phyloP scores from a whole-genome alignment of 2,329 filamentous ascomycete genomes.

The Colletotrichum tofieldiae region DNA sequence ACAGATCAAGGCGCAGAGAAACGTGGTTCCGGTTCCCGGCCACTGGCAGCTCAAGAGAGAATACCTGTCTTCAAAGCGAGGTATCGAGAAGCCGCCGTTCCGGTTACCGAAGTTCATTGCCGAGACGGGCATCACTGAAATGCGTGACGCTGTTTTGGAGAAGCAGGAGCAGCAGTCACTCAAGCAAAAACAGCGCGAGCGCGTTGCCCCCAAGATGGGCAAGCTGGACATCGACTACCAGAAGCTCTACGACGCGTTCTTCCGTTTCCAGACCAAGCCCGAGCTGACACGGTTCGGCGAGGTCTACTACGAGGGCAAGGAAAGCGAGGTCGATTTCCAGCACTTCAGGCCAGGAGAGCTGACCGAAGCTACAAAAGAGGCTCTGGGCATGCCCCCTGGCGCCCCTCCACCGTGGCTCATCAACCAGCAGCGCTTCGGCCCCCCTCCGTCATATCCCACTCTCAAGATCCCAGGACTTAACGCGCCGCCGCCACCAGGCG shows the following conservation, averaged over 20 bases:
- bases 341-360: constrained; percentile 92
- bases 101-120: constrained; percentile 95
- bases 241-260: constrained; percentile 98
- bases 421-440: constrained; percentile 94
- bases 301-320: constrained; percentile 99
- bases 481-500: constrained; percentile 90
- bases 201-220: constrained; percentile 95
- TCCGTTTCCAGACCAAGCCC: constrained; percentile 97
- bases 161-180: constrained; percentile 93
- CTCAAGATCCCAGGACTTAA: constrained; percentile 96
- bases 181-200: constrained; percentile 95
- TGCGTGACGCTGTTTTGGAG: constrained; percentile 96
- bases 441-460: constrained; percentile 95
- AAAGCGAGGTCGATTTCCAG: constrained; percentile 94
- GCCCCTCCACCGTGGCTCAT: constrained; percentile 97
- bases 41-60: constrained; percentile 98
- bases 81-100: constrained; percentile 96
- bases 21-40: constrained; percentile 92
- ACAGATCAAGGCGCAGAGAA: constrained; percentile 94
- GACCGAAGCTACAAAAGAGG: constrained; percentile 90
- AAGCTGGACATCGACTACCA: constrained; percentile 99
- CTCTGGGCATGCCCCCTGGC: constrained; percentile 92
- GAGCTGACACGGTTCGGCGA: constrained; percentile 95
- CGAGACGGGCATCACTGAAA: constrained; percentile 97
- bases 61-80: constrained; percentile 96